Conservation (phyloP, 257 asterid species). For the Solanum pennellii region DNA sequence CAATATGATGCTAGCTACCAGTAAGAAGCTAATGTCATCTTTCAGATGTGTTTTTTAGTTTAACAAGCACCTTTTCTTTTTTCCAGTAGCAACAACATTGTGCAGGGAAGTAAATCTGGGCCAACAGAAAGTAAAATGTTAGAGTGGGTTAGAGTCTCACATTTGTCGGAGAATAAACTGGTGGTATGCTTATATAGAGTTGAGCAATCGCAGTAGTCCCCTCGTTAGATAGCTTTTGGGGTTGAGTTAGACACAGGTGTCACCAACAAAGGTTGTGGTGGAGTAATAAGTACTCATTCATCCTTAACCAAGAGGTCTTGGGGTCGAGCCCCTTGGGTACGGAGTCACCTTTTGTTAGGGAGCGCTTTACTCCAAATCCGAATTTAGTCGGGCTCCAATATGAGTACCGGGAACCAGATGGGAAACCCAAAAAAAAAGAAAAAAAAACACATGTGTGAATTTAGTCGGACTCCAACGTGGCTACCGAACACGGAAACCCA, state of each 20-base stretch:
- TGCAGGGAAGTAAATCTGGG: neutral
- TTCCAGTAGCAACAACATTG: neutral
- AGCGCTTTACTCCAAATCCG: no score
- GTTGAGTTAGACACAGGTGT: neutral
- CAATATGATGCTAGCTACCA: neutral
- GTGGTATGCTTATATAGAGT: neutral
- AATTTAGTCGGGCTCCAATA: no score
- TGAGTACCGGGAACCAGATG: fast-evolving
- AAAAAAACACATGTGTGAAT: neutral
- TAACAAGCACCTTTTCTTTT: neutral
- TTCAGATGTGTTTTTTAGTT: neutral
- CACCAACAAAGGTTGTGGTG: no score
- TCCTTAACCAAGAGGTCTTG: no score
- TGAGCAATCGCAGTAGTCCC: no score
- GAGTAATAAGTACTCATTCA: no score
- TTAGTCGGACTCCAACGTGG: no score
- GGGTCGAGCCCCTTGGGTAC: no score
- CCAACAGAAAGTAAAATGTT: neutral
- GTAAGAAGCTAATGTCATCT: neutral
- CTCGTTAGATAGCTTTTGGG: neutral
- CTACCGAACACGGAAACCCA: no score
- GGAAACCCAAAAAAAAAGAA: no score
- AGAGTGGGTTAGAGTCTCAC: neutral
- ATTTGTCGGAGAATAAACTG: neutral
- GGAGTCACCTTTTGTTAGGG: no score